These are phyloP conservation scores for Protomyces gravidus DNA, from an alignment of 1,139 yeast species.

Conservation along the genomic window DNA sequence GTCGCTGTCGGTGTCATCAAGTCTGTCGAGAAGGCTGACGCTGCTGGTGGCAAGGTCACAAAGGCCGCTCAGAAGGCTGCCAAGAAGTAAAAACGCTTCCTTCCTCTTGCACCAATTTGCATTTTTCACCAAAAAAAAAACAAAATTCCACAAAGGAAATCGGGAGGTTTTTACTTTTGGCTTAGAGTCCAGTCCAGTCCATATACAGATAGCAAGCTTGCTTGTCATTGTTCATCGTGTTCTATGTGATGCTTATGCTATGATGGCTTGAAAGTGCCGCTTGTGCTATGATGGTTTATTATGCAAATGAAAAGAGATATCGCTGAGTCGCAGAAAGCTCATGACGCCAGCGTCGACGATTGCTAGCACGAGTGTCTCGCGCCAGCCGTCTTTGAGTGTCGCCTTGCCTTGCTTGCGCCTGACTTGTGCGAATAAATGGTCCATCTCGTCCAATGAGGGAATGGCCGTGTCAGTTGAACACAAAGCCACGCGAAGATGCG, in stretches of 20 bases:
- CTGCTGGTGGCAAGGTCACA: slow-evolving; percentile 92
- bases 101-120: too few relatives aligned
- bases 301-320: slow-evolving; percentile 14
- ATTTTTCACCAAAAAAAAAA: too few relatives aligned
- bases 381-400: slow-evolving; percentile 20
- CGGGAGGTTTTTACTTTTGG: background rate
- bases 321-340: slow-evolving; percentile 23
- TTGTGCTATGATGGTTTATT: background rate
- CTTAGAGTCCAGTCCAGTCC: background rate
- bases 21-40: slow-evolving; percentile 87
- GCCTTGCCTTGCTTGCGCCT: background rate
- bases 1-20: slow-evolving; percentile 99
- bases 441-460: slow-evolving; percentile 1
- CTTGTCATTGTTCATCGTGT: too few relatives aligned
- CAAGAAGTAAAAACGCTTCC: slow-evolving; percentile 85
- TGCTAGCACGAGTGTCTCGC: slow-evolving; percentile 23
- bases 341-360: slow-evolving; percentile 30
- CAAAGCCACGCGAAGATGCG: slow-evolving; percentile 67
- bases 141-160: too few relatives aligned
- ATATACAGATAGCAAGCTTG: slow-evolving; percentile 2
- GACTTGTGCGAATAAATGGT: slow-evolving; percentile 8
- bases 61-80: slow-evolving; percentile 99
- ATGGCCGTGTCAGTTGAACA: slow-evolving; percentile 44
- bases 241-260: background rate
- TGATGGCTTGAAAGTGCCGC: background rate